Evolutionary conservation across 805 yeast genomes (phyloP).

Genomic region (Pichia phayaonensis): DNA sequence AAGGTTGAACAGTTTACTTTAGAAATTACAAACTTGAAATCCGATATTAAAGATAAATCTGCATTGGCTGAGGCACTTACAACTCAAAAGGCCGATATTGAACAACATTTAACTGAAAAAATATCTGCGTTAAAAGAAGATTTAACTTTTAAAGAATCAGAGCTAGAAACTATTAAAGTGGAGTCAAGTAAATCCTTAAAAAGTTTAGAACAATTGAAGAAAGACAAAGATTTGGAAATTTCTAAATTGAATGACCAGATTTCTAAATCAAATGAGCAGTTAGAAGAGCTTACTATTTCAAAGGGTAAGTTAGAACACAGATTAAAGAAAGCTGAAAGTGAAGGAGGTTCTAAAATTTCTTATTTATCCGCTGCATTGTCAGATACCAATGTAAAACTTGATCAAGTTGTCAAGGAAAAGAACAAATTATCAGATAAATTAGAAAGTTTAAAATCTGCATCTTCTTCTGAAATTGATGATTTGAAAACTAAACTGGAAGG

Average conservation of each 20-base stretch:
- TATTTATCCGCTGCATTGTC: not conserved
- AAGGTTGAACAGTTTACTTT: not conserved
- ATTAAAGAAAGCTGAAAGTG: not conserved
- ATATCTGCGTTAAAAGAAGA: not conserved
- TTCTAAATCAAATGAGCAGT: not conserved
- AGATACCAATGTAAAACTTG: not conserved
- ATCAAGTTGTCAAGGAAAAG: not conserved
- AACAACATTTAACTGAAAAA: not conserved
- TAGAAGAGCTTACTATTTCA: not conserved
- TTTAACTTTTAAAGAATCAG: not conserved
- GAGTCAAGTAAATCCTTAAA: not conserved
- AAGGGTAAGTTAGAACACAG: not conserved
- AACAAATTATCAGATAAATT: not conserved
- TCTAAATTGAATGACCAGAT: not conserved
- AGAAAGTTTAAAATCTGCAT: not conserved
- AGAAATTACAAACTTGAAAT: not conserved
- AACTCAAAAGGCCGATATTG: not conserved
- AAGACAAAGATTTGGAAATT: not conserved
- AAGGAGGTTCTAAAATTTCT: not conserved
- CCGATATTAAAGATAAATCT: not conserved
- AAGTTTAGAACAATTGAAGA: not conserved
- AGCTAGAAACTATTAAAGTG: not conserved
- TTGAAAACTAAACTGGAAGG: not conserved
- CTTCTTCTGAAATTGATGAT: not conserved
- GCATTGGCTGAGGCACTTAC: not conserved